These are phyloP conservation scores for Mycocentrospora acerina DNA, from an alignment of 2,329 filamentous ascomycete genomes.

Conservation along the genomic window DNA sequence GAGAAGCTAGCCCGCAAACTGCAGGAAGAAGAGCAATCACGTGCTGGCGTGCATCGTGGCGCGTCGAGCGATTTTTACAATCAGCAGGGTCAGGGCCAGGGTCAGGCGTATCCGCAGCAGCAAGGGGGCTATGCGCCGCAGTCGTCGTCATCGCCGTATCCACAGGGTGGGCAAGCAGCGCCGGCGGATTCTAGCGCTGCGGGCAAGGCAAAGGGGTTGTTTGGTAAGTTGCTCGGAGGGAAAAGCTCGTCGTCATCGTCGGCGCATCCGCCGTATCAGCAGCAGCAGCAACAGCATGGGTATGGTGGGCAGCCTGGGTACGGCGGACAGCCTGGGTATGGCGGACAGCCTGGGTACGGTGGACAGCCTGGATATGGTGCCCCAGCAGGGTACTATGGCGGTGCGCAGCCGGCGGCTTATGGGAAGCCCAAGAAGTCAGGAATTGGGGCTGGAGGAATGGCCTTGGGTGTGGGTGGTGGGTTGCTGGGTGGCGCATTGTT, in stretches of 20 bases:
- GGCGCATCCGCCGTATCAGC: too few relatives aligned
- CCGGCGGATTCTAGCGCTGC: slow-evolving; percentile 3
- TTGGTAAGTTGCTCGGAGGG: slow-evolving; percentile 58
- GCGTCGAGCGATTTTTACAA: slow-evolving; percentile 53
- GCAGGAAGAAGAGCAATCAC: slow-evolving; percentile 80
- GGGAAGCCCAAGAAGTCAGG: slow-evolving; percentile 46
- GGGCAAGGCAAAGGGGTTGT: slow-evolving; percentile 43
- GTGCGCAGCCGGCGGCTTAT: slow-evolving; percentile 38
- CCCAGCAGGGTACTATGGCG: slow-evolving; percentile 13
- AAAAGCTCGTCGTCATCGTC: too few relatives aligned
- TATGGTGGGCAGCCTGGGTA: slow-evolving; percentile 27
- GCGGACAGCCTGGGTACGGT: slow-evolving; percentile 29
- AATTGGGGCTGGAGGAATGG: slow-evolving; percentile 58
- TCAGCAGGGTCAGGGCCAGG: slow-evolving; percentile 5
- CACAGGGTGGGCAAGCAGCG: slow-evolving; percentile 7
- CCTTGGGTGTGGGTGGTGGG: slow-evolving; percentile 78
- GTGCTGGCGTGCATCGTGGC: slow-evolving; percentile 49
- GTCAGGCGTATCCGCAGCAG: slow-evolving; percentile 19
- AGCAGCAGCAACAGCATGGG: slow-evolving; percentile 25
- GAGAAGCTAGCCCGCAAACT: slow-evolving; percentile 73
- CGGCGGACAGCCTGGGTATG: slow-evolving; percentile 28
- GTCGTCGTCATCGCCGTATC: slow-evolving; percentile 1
- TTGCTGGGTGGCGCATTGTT: slow-evolving; percentile 76
- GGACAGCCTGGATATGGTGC: slow-evolving; percentile 26
- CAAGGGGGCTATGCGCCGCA: slow-evolving; percentile 3